Conservation (phyloP, 106 monocot species). For the Dendrobium huoshanense region DNA sequence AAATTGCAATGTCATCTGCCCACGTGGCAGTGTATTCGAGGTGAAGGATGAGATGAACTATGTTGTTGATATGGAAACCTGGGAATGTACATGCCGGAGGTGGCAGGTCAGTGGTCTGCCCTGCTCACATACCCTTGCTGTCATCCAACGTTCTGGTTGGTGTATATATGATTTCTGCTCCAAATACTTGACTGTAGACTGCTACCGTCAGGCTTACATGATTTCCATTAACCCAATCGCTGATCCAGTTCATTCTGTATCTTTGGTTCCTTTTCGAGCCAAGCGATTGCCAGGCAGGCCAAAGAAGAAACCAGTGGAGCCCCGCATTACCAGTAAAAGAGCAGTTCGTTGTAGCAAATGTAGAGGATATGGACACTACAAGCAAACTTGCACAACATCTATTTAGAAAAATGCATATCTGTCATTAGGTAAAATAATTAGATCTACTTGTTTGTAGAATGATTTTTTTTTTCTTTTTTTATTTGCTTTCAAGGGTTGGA, state of each 20-base stretch:
- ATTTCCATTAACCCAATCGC: constrained; percentile 77
- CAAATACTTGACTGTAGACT: constrained; percentile 66
- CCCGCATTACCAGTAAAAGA: constrained; percentile 60
- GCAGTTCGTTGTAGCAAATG: constrained; percentile 76
- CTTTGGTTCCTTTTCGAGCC: constrained; percentile 35
- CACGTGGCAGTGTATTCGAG: constrained; percentile 53
- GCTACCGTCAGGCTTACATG: constrained; percentile 62
- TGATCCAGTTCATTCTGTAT: constrained; percentile 28
- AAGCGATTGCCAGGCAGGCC: constrained; percentile 67
- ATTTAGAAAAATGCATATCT: not conserved
- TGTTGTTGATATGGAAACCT: constrained; percentile 61
- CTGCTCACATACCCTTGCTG: constrained; percentile 79
- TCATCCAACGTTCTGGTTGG: constrained; percentile 38
- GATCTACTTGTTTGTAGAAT: not conserved
- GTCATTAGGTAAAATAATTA: not conserved
- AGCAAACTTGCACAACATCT: constrained; percentile 67
- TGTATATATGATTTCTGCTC: constrained; percentile 64
- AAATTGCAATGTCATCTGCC: constrained; percentile 40
- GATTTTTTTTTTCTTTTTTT: no score
- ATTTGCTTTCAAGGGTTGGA: no score
- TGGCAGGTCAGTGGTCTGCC: constrained; percentile 86
- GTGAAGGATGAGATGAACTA: constrained; percentile 39
- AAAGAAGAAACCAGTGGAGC: constrained; percentile 71
- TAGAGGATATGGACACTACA: constrained; percentile 81
- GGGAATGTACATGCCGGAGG: constrained; percentile 85